Evolutionary conservation across 2,329 filamentous ascomycete species (phyloP), one percentile per base, ranked within the genome.

Genomic region (Madurella mycetomatis): DNA sequence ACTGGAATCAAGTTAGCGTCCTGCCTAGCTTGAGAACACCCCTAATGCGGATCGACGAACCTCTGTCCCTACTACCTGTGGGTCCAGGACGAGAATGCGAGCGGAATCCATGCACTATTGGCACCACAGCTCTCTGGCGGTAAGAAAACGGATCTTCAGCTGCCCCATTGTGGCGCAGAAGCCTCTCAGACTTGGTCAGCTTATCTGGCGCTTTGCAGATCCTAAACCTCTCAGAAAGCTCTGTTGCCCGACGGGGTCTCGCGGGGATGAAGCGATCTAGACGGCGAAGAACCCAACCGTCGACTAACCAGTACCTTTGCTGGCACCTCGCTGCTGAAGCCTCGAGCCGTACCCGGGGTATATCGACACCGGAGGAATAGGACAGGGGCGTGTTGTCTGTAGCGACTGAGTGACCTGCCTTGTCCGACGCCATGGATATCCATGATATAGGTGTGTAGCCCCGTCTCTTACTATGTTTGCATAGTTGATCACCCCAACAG

Each of bases 191-290:
- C 1, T 67, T 54, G 0, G 76, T 75, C 41, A 82, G 65, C 25
- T 74, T 67, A 16, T 73, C 64, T 1, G 70, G 60, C 11, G 68
- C 63, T 63, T 76, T 80, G 25, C 69, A 74, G 11, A 74, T 74
- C 46, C 70, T 73, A 56, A 77, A 79, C 47, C 72, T 75, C 49
- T 82, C 75, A 2, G 68, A 65, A 2, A 66, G 51, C 9, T 73
- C 65, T 16, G 69, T 66, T 0, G 58, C 55, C 13, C 62, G 57
- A 37, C 25, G 25, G 25, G 74, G 68, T 55, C 77, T 70, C 9
- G 66, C 65, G 12, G 80, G 76, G 4, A 83, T 70, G 59, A 81
- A 83, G 45, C 80, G 76, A 59, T 83, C 79, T 2, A 73, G 67
- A 5, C 56, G 55, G 9, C 62, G 65, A 11, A 67, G 34, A 8